A percentile compares a stretch with the other conserved stretches of the same genome.
Evolutionary conservation across 495 filamentous ascomycete species (phyloP).

Genomic region (Hyaloscypha variabilis): DNA sequence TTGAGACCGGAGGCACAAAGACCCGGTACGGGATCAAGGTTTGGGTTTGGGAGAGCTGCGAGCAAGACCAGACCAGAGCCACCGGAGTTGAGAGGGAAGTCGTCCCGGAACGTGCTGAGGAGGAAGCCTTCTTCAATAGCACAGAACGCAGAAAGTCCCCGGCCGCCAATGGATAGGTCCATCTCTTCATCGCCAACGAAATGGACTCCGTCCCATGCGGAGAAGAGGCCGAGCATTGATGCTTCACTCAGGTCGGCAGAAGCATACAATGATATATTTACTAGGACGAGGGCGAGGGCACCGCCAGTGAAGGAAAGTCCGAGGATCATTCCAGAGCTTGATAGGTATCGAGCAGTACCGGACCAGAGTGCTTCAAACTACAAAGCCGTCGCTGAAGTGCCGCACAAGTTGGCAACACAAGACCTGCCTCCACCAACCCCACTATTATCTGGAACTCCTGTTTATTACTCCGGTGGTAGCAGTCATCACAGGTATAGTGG

Average conservation of each 20-base stretch:
- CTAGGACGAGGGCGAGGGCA: constrained; percentile 19
- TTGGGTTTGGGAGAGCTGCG: constrained; percentile 30
- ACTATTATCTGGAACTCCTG: constrained; percentile 50
- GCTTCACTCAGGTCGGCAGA: constrained; percentile 27
- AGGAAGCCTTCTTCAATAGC: constrained; percentile 51
- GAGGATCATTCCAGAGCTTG: constrained; percentile 53
- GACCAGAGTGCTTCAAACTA: constrained; percentile 34
- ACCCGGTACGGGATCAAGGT: constrained; percentile 14
- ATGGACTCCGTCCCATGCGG: constrained; percentile 27
- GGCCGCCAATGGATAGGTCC: constrained; percentile 16
- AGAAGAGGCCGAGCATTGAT: constrained; percentile 39
- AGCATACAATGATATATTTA: constrained; percentile 33
- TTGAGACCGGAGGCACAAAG: constrained; percentile 17
- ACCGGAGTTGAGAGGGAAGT: constrained; percentile 32
- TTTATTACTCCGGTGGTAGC: constrained; percentile 34
- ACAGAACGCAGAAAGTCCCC: constrained; percentile 33
- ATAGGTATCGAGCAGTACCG: constrained; percentile 50
- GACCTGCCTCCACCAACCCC: constrained; percentile 70
- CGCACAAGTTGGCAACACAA: constrained; percentile 53
- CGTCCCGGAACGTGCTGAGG: constrained; percentile 44
- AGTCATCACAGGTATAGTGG: constrained; percentile 50
- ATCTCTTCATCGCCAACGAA: constrained; percentile 24
- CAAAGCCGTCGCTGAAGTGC: constrained; percentile 39
- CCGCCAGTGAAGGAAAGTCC: constrained; percentile 35
- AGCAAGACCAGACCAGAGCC: constrained; percentile 19